Evolutionary conservation across 192 early-diverging fungal species (phyloP).

Genomic region (Coemansia sp.): DNA sequence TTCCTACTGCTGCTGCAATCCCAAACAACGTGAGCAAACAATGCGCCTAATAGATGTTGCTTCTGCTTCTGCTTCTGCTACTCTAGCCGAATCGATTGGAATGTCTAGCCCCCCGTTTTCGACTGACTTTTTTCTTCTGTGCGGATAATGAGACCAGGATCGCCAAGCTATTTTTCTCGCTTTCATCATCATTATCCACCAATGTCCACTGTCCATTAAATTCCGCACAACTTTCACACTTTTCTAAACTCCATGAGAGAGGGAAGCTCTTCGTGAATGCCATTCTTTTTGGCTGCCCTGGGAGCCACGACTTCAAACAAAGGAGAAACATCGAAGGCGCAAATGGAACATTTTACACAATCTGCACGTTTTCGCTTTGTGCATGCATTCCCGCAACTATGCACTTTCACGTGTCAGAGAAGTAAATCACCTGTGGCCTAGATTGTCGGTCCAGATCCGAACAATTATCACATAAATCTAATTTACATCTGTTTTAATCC

Average conservation of each 20-base stretch:
- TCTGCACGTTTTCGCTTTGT: background rate
- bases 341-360: background rate
- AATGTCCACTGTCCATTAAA: too few species aligned
- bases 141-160: background rate
- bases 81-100: too few species aligned
- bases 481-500: background rate
- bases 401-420: conserved; percentile 15
- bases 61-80: too few species aligned
- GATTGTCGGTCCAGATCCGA: too few species aligned
- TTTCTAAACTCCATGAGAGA: too few species aligned
- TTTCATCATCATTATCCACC: background rate
- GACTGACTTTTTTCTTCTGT: background rate
- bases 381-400: background rate
- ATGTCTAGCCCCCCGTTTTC: background rate
- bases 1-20: background rate
- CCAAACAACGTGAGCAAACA: background rate
- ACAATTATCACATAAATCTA: background rate
- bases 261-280: too few species aligned
- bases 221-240: too few species aligned
- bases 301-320: background rate
- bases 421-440: background rate
- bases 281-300: too few species aligned
- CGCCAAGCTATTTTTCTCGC: background rate
- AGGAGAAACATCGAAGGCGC: background rate
- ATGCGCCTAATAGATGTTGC: background rate